Percentiles rank a stretch among this genome's conserved stretches.
These are phyloP conservation scores for Colletotrichum sp. DNA, from an alignment of 2,329 filamentous ascomycete species.

Conservation along the genomic window DNA sequence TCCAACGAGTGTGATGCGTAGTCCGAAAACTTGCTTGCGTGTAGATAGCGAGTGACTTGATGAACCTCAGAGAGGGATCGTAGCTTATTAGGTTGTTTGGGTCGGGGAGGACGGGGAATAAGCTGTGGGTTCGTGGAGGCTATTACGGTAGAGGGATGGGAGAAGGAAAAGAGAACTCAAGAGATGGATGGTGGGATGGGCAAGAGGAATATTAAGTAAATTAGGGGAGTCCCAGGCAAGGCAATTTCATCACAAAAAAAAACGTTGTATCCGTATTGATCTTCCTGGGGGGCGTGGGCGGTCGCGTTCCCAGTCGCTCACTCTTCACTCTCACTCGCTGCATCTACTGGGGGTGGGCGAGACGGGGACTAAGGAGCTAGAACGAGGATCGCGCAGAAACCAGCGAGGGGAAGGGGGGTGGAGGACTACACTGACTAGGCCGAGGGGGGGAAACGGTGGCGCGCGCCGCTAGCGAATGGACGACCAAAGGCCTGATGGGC, in stretches of 20 bases:
- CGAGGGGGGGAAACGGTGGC: slow-evolving; percentile 15
- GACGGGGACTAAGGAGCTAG: neutral
- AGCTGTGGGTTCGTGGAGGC: slow-evolving; percentile 16
- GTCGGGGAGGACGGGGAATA: neutral
- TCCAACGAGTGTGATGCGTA: slow-evolving; percentile 11
- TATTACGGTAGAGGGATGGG: slow-evolving; percentile 14
- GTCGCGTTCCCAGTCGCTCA: neutral
- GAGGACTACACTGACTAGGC: slow-evolving; percentile 3
- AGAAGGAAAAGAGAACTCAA: neutral
- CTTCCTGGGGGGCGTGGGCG: neutral
- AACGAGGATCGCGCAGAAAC: slow-evolving; percentile 3
- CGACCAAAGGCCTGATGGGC: neutral
- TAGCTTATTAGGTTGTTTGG: neutral
- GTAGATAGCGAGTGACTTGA: slow-evolving; percentile 15
- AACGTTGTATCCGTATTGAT: slow-evolving; percentile 16
- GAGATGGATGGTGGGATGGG: neutral
- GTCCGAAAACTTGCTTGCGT: neutral
- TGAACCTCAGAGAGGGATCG: neutral
- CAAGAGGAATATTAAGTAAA: slow-evolving; percentile 15
- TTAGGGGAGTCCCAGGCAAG: neutral
- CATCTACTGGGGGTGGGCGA: slow-evolving; percentile 1
- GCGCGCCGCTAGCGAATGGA: slow-evolving; percentile 11
- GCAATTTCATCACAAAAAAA: slow-evolving; percentile 16
- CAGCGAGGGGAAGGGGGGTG: neutral
- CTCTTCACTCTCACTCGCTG: neutral